Conservation (phyloP, 73 alveolate genomes). For the Urostyla sp. region DNA sequence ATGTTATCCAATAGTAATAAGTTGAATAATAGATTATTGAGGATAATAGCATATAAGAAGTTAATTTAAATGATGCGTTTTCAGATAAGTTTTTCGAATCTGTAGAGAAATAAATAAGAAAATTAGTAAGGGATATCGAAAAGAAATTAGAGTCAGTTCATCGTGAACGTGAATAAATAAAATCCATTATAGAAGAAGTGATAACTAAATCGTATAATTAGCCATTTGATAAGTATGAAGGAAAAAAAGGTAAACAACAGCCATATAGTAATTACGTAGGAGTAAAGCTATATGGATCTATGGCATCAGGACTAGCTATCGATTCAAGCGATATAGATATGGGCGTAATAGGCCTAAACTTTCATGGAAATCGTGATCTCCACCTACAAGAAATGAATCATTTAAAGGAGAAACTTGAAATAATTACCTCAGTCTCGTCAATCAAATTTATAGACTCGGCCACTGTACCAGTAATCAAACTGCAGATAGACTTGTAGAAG, state of each 20-base stretch:
- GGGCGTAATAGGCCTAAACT: constrained; percentile 41
- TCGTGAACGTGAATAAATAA: constrained; percentile 12
- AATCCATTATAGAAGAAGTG: constrained; percentile 2
- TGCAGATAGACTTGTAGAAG: constrained; percentile 3
- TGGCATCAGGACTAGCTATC: constrained; percentile 54
- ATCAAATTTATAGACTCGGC: constrained; percentile 40
- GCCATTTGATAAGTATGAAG: too few relatives aligned
- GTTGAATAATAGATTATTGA: too few relatives aligned
- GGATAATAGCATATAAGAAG: too few relatives aligned
- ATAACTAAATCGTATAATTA: background rate
- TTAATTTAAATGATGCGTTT: too few relatives aligned
- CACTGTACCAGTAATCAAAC: constrained; percentile 46
- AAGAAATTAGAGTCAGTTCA: constrained; percentile 18
- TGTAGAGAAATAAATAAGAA: background rate
- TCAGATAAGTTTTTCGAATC: background rate
- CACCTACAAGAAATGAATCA: constrained; percentile 13
- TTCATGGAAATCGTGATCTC: constrained; percentile 19
- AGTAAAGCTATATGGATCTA: constrained; percentile 36
- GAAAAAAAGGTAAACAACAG: too few relatives aligned
- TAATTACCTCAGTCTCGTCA: background rate
- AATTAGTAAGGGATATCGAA: background rate
- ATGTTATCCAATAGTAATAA: too few relatives aligned
- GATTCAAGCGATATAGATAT: constrained; percentile 40
- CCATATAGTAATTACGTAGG: background rate
- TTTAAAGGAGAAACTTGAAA: background rate